These are phyloP conservation scores for Globisporangium parvum DNA, from an alignment of 352 stramenopile genomes.

Conservation along the genomic window DNA sequence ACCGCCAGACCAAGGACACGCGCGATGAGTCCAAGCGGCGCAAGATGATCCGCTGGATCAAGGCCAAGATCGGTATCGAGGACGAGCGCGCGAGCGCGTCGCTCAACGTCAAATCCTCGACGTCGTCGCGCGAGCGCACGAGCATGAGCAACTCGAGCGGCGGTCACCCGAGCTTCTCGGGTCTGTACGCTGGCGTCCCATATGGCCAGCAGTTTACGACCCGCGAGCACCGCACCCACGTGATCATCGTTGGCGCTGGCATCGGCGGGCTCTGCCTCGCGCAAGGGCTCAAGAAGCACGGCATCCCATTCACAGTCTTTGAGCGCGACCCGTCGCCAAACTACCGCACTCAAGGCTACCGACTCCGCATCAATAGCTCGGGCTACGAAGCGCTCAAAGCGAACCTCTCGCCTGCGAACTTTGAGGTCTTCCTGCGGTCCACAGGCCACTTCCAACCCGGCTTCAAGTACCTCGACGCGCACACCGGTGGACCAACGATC, in stretches of 20 bases:
- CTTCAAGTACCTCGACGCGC: slow-evolving; percentile 44
- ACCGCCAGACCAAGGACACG: slow-evolving; percentile 26
- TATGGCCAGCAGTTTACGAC: slow-evolving; percentile 8
- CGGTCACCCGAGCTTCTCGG: slow-evolving; percentile 1
- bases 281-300: slow-evolving; percentile 47
- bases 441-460: slow-evolving; percentile 45
- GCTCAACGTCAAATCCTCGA: slow-evolving; percentile 11
- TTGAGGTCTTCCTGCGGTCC: slow-evolving; percentile 53
- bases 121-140: not conserved
- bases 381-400: slow-evolving; percentile 56
- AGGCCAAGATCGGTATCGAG: slow-evolving; percentile 33
- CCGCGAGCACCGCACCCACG: slow-evolving; percentile 18
- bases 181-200: slow-evolving; percentile 1
- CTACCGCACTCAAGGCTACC: slow-evolving; percentile 56
- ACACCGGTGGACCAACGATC: slow-evolving; percentile 14
- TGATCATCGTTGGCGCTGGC: slow-evolving; percentile 45
- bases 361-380: slow-evolving; percentile 48
- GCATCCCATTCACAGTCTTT: slow-evolving; percentile 64
- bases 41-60: slow-evolving; percentile 59
- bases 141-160: slow-evolving; percentile 1
- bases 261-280: slow-evolving; percentile 58
- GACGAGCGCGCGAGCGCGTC: slow-evolving; percentile 16
- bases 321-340: slow-evolving; percentile 57
- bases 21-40: slow-evolving; percentile 48
- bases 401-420: slow-evolving; percentile 32